phyloP scores from a whole-genome alignment of 257 asterid species.

The Anisodus tanguticus region DNA sequence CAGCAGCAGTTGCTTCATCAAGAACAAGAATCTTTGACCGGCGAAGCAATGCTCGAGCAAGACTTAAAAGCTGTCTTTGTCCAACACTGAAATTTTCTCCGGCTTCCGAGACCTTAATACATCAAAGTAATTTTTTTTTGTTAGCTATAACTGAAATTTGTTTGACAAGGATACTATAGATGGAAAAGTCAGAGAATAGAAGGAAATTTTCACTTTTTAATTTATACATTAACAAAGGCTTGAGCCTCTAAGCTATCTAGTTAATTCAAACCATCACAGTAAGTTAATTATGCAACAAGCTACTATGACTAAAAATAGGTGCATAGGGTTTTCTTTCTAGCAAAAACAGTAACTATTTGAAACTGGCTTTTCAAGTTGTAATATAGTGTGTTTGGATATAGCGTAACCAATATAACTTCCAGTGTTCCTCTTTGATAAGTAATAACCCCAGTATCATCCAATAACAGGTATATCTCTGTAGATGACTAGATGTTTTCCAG shows the following conservation, averaged over 20 bases:
- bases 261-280: background rate
- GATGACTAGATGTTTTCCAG: no score
- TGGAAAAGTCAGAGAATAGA: background rate
- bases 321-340: background rate
- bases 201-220: background rate
- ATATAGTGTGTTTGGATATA: background rate
- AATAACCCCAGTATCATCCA: background rate
- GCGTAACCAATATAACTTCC: background rate
- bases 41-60: slow-evolving; percentile 92
- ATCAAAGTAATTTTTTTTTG: slow-evolving; percentile 13
- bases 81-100: slow-evolving; percentile 99
- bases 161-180: background rate
- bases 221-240: background rate
- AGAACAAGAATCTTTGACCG: slow-evolving; percentile 96
- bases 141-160: background rate
- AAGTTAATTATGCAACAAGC: background rate
- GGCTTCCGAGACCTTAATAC: slow-evolving; percentile 82
- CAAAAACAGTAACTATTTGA: background rate
- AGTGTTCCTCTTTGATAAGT: background rate
- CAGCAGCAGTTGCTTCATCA: slow-evolving; percentile 99
- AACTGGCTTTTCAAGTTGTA: background rate
- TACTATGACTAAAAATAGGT: background rate
- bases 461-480: background rate
- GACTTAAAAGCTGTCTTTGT: slow-evolving; percentile 88
- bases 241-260: slow-evolving; percentile 16